Evolutionary conservation across 768 basidiomycete genomes (phyloP), one percentile per base, ranked within the genome.

Genomic region (Pleurotus giganteus): DNA sequence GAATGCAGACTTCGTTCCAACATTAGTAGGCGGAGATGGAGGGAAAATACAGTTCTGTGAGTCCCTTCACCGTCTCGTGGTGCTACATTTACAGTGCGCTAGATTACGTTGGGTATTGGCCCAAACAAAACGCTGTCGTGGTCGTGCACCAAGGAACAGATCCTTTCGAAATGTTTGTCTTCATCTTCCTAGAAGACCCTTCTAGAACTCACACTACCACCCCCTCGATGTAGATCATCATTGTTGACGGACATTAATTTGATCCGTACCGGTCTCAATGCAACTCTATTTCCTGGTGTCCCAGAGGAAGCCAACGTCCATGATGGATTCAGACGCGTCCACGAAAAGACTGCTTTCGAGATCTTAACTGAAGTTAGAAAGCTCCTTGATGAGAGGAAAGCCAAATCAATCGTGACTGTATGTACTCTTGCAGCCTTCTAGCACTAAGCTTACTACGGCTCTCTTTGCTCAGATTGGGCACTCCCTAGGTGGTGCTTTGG

Each of bases 91-190:
- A 19, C n/a, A 21, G 26, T 8, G n/a, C 26, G 9, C 12, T 29
- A 65, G 64, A 62, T 54, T 66, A 64, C 58, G 79, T 80, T 31
- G 78, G 81, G 8, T 75, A 75, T 58, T 77, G 78, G 70, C 74
- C 76, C 0, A 57, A 65, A n/a, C 58, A 74, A 49, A 68, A 74
- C 52, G 64, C 76, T 0, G 72, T 82, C 28, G 71, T 82, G 12
- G 77, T 82, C 7, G 72, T 76, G 1, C 80, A 82, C 59, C 69
- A 82, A 58, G 80, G 81, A 6, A 81, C 81, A 5, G 74, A 83
- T 56, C 74, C 79, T n/a, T 64, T 65, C 0, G 63, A 73, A 57
- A 54, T 83, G 78, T 81, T 41, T 59, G 69, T 56, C 1, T 39
- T 13, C 24, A 27, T n/a, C n/a, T n/a, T n/a, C n/a, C n/a, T n/a